These are phyloP conservation scores for Daldinia sp. DNA, from an alignment of 2,329 filamentous ascomycete species.

Conservation along the genomic window DNA sequence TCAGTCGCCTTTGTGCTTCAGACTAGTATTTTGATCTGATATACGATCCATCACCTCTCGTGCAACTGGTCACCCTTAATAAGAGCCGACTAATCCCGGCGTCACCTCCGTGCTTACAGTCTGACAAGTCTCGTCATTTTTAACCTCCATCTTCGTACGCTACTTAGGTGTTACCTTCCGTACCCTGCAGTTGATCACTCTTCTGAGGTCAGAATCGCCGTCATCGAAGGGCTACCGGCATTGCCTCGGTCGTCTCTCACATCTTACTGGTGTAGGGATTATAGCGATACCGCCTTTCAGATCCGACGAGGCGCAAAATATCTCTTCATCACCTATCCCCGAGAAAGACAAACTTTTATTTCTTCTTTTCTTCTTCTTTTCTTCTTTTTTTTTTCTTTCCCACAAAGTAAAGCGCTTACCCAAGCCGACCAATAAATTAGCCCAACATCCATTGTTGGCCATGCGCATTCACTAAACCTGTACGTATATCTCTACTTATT, in stretches of 20 bases:
- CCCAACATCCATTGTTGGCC: slow-evolving; percentile 32
- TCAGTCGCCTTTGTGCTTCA: slow-evolving; percentile 21
- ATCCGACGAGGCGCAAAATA: slow-evolving; percentile 32
- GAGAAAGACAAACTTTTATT: slow-evolving; percentile 31
- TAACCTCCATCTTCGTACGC: slow-evolving; percentile 35
- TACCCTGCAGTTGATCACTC: slow-evolving; percentile 29
- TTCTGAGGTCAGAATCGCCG: slow-evolving; percentile 42
- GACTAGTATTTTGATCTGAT: slow-evolving; percentile 42
- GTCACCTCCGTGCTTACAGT: slow-evolving; percentile 43
- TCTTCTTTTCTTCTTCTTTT: slow-evolving; percentile 23
- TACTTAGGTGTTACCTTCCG: slow-evolving; percentile 32
- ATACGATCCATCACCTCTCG: slow-evolving; percentile 42
- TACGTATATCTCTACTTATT: slow-evolving; percentile 13
- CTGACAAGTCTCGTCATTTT: slow-evolving; percentile 43
- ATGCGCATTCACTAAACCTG: slow-evolving; percentile 30
- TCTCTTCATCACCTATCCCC: slow-evolving; percentile 29
- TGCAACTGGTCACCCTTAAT: slow-evolving; percentile 42
- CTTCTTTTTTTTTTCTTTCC: slow-evolving; percentile 18
- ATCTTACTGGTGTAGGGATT: slow-evolving; percentile 41
- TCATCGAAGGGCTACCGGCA: slow-evolving; percentile 41
- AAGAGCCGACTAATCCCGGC: slow-evolving; percentile 46
- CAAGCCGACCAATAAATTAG: slow-evolving; percentile 29
- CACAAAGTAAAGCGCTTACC: slow-evolving; percentile 23
- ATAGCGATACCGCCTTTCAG: slow-evolving; percentile 41
- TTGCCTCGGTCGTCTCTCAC: slow-evolving; percentile 30